These are phyloP conservation scores for Kodamaea ohmeri DNA, from an alignment of 1,139 yeast species.

Conservation along the genomic window DNA sequence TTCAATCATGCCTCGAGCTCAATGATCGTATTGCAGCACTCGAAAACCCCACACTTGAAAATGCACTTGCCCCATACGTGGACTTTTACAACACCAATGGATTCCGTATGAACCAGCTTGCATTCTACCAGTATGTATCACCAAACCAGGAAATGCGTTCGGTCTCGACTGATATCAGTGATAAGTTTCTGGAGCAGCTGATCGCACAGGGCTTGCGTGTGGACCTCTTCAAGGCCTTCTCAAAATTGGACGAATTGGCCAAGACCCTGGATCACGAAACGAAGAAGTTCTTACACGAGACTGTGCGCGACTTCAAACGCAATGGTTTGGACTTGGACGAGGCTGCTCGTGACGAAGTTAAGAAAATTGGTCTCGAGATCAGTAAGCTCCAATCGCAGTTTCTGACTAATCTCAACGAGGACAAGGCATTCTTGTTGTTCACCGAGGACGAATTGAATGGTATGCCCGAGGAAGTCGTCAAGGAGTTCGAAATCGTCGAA, in stretches of 20 bases:
- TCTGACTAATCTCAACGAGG: conserved; percentile 68
- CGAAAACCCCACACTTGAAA: conserved; percentile 54
- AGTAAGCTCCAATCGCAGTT: conserved; percentile 57
- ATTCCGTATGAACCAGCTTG: conserved; percentile 46
- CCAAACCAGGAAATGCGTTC: conserved; percentile 60
- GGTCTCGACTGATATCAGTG: conserved; percentile 65
- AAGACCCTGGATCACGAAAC: conserved; percentile 45
- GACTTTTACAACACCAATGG: conserved; percentile 47
- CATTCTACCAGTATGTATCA: conserved; percentile 71
- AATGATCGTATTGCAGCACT: conserved; percentile 55
- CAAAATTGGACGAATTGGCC: conserved; percentile 44
- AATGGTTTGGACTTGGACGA: conserved; percentile 64
- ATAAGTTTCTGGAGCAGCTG: conserved; percentile 49
- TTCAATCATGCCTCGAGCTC: conserved; percentile 41
- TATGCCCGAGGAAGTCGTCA: conserved; percentile 61
- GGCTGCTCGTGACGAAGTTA: conserved; percentile 54
- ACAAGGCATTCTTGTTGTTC: conserved; percentile 57
- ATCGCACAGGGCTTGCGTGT: conserved; percentile 66
- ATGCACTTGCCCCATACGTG: conserved; percentile 52
- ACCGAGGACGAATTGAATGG: conserved; percentile 68
- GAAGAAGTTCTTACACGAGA: conserved; percentile 54
- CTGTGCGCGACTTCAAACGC: conserved; percentile 54
- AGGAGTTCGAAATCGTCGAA: conserved; percentile 51
- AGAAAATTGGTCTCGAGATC: conserved; percentile 56
- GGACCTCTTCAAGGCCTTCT: conserved; percentile 62